Evolutionary conservation across 148 eudicot species (phyloP), one percentile per base, ranked within the genome.

Genomic region (Spergularia marina): DNA sequence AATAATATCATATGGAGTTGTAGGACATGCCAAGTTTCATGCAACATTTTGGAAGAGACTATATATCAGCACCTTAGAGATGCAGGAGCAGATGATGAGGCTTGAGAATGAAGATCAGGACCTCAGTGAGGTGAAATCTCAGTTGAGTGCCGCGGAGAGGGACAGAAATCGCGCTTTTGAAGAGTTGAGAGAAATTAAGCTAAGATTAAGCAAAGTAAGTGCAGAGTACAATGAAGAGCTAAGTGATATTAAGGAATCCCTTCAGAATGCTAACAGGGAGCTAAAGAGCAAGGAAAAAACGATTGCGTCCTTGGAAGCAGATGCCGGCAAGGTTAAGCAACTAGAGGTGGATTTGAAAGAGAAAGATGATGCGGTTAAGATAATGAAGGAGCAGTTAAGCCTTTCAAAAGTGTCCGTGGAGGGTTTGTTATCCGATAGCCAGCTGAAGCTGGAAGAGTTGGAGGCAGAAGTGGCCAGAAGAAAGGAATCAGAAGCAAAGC

Each of bases 381-480:
- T 30, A 53, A 64, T 82, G 73, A 76, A 74, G 10, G 82, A 83
- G 36, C 88, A 90, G 73, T 7, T 85, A 17, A 70, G 73, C 16
- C 71, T 58, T 20, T 55, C 70, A 0, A 85, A 78, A 73, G 78
- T 76, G 40, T 76, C 79, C 0, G 75, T 85, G 5, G 77, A 25
- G 34, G 77, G 41, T 25, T 77, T 70, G 51, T 40, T 85, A 59
- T 70, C 79, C 0, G 89, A 77, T 62, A 78, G 70, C 40, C 76
- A 77, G 81, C 83, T 72, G 53, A 82, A 60, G 76, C 75, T 86
- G n/a, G 59, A 77, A 51, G 93, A 89, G 76, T 77, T 90, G 11
- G 89, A 89, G 76, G 79, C 51, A 41, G 91, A 91, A 15, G 49
- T 91, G 8, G 82, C 86, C 72, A 82, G 76, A 68, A 52, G 71